Evolutionary conservation across 2,329 filamentous ascomycete species (phyloP).

Genomic region (Colletotrichum sp.): DNA sequence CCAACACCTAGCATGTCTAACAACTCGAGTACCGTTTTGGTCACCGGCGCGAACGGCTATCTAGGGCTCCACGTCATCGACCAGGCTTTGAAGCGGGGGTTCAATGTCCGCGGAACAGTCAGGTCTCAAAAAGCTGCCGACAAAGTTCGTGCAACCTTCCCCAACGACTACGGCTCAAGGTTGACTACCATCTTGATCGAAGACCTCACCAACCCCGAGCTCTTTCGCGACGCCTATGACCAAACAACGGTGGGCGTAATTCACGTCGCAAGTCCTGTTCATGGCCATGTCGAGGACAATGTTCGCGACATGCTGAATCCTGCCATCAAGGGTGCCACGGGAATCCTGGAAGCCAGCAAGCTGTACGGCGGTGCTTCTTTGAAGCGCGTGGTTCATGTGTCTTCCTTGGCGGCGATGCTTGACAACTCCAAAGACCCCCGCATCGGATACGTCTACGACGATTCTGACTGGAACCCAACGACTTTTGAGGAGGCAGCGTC

Average conservation of each 20-base stretch:
- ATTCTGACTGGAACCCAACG: background rate
- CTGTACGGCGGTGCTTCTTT: slow-evolving; percentile 32
- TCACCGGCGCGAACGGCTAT: slow-evolving; percentile 34
- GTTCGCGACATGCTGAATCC: background rate
- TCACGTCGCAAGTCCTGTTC: background rate
- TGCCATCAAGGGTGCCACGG: slow-evolving; percentile 41
- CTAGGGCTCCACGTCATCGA: slow-evolving; percentile 32
- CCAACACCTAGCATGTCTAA: background rate
- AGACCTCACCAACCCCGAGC: slow-evolving; percentile 32
- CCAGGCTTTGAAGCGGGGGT: slow-evolving; percentile 26
- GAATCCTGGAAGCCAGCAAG: slow-evolving; percentile 32
- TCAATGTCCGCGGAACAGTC: slow-evolving; percentile 31
- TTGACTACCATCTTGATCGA: slow-evolving; percentile 10
- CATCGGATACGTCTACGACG: background rate
- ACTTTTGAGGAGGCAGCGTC: background rate
- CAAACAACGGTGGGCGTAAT: background rate
- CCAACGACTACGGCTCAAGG: background rate
- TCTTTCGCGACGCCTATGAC: slow-evolving; percentile 35
- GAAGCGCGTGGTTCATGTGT: slow-evolving; percentile 46
- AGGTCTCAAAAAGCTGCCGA: slow-evolving; percentile 22
- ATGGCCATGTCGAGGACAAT: background rate
- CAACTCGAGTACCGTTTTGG: background rate
- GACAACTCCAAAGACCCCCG: background rate
- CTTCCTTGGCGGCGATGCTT: slow-evolving; percentile 30
- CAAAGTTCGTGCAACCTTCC: background rate